phyloP scores from a whole-genome alignment of 441 rosid species.

The Arabidopsis lyrata region DNA sequence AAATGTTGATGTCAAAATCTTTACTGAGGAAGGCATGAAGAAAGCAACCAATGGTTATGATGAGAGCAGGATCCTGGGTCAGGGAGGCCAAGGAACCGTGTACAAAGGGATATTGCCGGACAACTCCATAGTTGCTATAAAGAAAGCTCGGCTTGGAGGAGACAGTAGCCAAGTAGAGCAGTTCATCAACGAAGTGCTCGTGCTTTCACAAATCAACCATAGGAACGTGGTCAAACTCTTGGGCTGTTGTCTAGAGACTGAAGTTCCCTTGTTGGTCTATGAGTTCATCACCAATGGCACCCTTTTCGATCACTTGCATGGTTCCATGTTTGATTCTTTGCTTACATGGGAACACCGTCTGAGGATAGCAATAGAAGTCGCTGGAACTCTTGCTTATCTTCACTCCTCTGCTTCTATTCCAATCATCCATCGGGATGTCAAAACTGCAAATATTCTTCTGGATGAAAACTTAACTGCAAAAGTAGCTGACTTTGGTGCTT shows the following conservation, averaged over 20 bases:
- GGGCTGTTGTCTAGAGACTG: neutral
- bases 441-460: constrained; percentile 40
- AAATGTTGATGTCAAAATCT: constrained; percentile 22
- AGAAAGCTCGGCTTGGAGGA: constrained; percentile 41
- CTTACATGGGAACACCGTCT: constrained; percentile 25
- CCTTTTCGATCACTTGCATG: constrained; percentile 31
- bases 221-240: neutral
- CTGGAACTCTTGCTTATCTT: constrained; percentile 38
- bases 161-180: constrained; percentile 3
- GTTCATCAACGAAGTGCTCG: neutral
- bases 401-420: constrained; percentile 44
- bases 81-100: constrained; percentile 42
- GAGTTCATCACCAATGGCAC: neutral
- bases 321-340: neutral
- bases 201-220: neutral
- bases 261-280: neutral
- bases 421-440: constrained; percentile 38
- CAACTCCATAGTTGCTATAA: constrained; percentile 23
- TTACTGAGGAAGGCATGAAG: constrained; percentile 32
- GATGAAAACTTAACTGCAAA: constrained; percentile 36
- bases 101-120: constrained; percentile 34
- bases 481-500: constrained; percentile 42
- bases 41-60: constrained; percentile 21
- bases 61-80: constrained; percentile 28
- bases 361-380: constrained; percentile 27